Evolutionary conservation across 73 alveolate species (phyloP), one percentile per base, ranked within the genome.

Genomic region (Paramecium bursaria): DNA sequence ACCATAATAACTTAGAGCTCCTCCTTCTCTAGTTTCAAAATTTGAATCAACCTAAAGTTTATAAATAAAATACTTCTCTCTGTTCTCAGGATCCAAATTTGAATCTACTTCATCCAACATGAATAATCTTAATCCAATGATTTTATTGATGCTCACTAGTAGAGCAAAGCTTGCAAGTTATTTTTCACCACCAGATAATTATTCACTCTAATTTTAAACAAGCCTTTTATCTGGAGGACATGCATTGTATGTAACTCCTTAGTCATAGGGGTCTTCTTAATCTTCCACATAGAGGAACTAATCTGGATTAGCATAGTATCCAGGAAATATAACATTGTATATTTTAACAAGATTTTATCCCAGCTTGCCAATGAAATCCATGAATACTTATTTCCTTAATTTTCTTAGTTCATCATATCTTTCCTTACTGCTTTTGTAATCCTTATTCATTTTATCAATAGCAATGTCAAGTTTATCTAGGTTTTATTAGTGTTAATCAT

Each of bases 101-200:
- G 99, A 98, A 88, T 95, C 99, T 11, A 95, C 97, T 76, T 95
- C 99, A 92, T 95, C 99, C 15, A 95, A 57, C 26, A 91, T 90
- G 46, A 94, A 87, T 11, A 67, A 67, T 31, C 97, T 97, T 21
- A 98, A 87, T 17, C 91, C 92, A 53, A 91, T 90, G 14, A 91
- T 90, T 35, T 85, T 75, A 50, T 91, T 93, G 35, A 94, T 54
- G 21, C 97, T 88, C 53, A 94, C 86, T 13, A 94, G 54, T 27
- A 95, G 73, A 29, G 97, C 92, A 3, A 95, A 90, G 21, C 95
- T 93, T 3, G 98, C 98, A 6, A 95, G 92, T 15, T 98, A 92
- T 74, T 94, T 95, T 85, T 95, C 99, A 13, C 99, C 99, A 35
- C 99, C 99, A 3, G 98, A 94, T 15, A 67, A 47, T 10, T 67